phyloP scores from a whole-genome alignment of 139 green algal genomes.

The Desmodesmus armatus region DNA sequence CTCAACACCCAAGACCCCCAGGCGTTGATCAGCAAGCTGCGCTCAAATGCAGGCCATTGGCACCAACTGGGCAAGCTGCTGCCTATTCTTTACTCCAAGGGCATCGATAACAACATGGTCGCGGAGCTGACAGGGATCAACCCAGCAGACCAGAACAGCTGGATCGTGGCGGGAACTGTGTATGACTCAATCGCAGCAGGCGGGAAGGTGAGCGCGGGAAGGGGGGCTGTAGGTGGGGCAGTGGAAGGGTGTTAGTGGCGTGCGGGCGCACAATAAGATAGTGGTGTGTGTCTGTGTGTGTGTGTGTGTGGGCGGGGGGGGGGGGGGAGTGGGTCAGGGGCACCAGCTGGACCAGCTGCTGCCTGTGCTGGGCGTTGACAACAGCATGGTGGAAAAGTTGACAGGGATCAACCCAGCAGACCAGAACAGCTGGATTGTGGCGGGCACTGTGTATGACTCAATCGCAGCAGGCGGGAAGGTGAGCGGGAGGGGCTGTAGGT shows the following conservation, averaged over 20 bases:
- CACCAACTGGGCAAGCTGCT: constrained; percentile 79
- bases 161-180: constrained; percentile 69
- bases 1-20: constrained; percentile 22
- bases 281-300: too few relatives aligned
- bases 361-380: constrained; percentile 60
- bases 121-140: constrained; percentile 79
- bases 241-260: too few relatives aligned
- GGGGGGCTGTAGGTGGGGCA: too few relatives aligned
- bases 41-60: constrained; percentile 67
- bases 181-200: constrained; percentile 70
- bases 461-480: constrained; percentile 52
- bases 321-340: too few relatives aligned
- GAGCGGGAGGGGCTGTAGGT: neutral
- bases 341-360: neutral
- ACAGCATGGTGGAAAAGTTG: constrained; percentile 62
- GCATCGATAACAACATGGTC: constrained; percentile 64
- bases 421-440: constrained; percentile 77
- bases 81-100: constrained; percentile 62
- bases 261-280: too few relatives aligned
- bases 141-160: constrained; percentile 72
- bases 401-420: constrained; percentile 74
- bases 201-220: neutral
- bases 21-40: constrained; percentile 66
- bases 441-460: constrained; percentile 74
- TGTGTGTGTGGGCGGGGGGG: too few relatives aligned